These are phyloP conservation scores for Candida gorgasii DNA, from an alignment of 805 yeast genomes.

Conservation along the genomic window DNA sequence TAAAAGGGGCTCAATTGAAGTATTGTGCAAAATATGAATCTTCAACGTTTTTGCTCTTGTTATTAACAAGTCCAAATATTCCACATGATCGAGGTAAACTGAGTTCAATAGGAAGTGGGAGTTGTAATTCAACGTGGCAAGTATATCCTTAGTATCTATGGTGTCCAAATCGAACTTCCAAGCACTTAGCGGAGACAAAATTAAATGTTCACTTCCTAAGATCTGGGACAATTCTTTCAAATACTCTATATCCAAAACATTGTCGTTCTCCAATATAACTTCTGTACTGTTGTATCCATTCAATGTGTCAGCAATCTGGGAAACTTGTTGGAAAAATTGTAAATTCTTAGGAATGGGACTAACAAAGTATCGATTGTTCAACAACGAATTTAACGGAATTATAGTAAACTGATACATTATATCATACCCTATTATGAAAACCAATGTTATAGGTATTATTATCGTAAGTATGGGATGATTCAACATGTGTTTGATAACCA, in stretches of 20 bases:
- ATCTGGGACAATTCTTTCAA: background rate
- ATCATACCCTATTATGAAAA: slow-evolving; percentile 36
- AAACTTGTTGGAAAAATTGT: slow-evolving; percentile 3
- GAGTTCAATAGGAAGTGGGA: slow-evolving; percentile 22
- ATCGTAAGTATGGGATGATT: slow-evolving; percentile 30
- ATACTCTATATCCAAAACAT: slow-evolving; percentile 10
- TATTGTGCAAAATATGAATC: slow-evolving; percentile 23
- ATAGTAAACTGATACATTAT: slow-evolving; percentile 36
- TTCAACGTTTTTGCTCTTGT: slow-evolving; percentile 24
- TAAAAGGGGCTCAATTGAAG: background rate
- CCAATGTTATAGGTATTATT: slow-evolving; percentile 30
- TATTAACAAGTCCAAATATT: slow-evolving; percentile 29
- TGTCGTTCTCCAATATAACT: slow-evolving; percentile 3
- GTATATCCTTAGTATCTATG: background rate
- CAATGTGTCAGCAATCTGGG: background rate
- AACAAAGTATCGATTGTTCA: slow-evolving; percentile 3
- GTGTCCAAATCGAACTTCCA: slow-evolving; percentile 9
- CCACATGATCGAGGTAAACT: slow-evolving; percentile 27
- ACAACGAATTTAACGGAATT: slow-evolving; percentile 3
- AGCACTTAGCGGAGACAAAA: slow-evolving; percentile 8
- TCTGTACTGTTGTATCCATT: slow-evolving; percentile 6
- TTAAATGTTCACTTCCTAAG: background rate
- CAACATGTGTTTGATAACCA: slow-evolving; percentile 14
- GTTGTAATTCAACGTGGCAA: slow-evolving; percentile 24
- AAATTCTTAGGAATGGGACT: slow-evolving; percentile 1